These are phyloP conservation scores for Breynia disticha DNA, from an alignment of 441 rosid species.

Conservation along the genomic window DNA sequence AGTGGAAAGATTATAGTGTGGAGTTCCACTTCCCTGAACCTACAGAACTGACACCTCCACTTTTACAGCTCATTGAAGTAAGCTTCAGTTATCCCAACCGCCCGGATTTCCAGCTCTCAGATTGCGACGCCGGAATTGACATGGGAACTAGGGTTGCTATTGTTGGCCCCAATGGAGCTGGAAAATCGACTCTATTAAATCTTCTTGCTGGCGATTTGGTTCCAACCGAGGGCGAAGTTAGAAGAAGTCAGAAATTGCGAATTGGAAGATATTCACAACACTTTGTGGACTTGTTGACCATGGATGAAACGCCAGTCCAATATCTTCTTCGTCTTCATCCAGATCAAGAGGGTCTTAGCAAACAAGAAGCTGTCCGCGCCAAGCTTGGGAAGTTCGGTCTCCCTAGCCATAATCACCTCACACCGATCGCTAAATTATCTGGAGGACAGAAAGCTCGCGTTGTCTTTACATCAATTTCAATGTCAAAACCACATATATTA, in stretches of 20 bases:
- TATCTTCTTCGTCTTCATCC: constrained; percentile 95
- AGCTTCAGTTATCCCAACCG: constrained; percentile 78
- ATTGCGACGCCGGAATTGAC: constrained; percentile 88
- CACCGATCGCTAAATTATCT: constrained; percentile 73
- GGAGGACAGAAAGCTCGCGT: constrained; percentile 93
- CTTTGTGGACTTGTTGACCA: constrained; percentile 78
- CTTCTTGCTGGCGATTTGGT: constrained; percentile 85
- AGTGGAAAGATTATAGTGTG: constrained; percentile 83
- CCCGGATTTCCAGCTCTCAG: constrained; percentile 59
- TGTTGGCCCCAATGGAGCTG: constrained; percentile 94
- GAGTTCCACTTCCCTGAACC: constrained; percentile 95
- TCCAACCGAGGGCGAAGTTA: constrained; percentile 70
- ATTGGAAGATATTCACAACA: constrained; percentile 92
- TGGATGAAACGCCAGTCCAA: constrained; percentile 90
- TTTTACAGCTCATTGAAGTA: constrained; percentile 78
- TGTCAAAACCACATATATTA: constrained; percentile 83
- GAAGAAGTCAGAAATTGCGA: constrained; percentile 81
- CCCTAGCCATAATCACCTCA: constrained; percentile 76
- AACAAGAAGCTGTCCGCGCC: constrained; percentile 85
- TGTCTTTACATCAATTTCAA: constrained; percentile 81
- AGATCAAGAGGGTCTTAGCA: constrained; percentile 83
- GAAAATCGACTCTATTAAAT: constrained; percentile 84
- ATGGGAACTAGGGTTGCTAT: constrained; percentile 94
- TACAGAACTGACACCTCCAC: constrained; percentile 85
- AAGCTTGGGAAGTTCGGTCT: constrained; percentile 93